Evolutionary conservation across 1,284 basidiomycete species (phyloP).

Genomic region (Earliella scabrosa): DNA sequence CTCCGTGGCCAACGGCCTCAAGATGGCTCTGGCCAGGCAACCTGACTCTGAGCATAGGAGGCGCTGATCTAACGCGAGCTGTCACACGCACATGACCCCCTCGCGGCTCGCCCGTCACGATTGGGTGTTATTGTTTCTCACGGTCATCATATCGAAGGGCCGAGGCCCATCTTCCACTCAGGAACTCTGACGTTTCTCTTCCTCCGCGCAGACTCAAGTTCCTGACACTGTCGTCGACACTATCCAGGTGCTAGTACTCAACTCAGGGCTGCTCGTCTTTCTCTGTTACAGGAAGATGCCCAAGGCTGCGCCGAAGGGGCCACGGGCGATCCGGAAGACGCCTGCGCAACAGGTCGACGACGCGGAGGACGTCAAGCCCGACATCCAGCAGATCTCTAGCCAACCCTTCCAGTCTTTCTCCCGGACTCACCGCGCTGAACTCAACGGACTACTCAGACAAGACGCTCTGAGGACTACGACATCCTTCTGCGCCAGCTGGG

Average conservation of each 20-base stretch:
- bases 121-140: too few species aligned
- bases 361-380: slow-evolving; percentile 7
- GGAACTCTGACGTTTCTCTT: too few species aligned
- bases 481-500: slow-evolving; percentile 7
- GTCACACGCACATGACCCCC: too few species aligned
- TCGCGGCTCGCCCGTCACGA: too few species aligned
- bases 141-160: too few species aligned
- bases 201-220: background rate
- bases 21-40: too few species aligned
- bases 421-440: slow-evolving; percentile 9
- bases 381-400: background rate
- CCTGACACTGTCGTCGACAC: background rate
- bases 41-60: too few species aligned
- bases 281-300: background rate
- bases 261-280: background rate
- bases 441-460: background rate
- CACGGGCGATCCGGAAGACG: background rate
- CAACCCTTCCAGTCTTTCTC: slow-evolving; percentile 2
- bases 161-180: too few species aligned
- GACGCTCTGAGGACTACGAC: background rate
- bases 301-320: background rate
- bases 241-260: background rate
- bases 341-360: background rate
- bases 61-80: too few species aligned
- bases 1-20: too few species aligned